Base-by-base conservation (phyloP, 2,329 filamentous ascomycete species). In the Colletotrichum scovillei region DNA sequence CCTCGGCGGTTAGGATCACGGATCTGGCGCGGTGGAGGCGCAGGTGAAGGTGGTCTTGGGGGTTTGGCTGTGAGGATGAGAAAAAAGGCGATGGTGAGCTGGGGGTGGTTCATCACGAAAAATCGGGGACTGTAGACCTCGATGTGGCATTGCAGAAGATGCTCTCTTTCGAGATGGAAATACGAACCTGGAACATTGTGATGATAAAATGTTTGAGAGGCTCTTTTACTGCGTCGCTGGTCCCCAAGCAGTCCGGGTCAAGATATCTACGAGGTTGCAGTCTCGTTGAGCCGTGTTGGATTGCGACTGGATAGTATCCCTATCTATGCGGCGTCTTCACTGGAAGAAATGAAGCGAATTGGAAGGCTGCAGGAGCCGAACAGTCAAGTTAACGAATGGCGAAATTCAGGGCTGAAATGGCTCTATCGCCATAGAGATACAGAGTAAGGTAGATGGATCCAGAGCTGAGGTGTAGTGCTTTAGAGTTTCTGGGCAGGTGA, bases 11-110 rank as follows among this genome's bases (percentile, higher is more conserved):
- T 73, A 98, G 88, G 28, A 97, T 87, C 38, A 97, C 93, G 28
- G 93, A 95, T 74, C 93, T 91, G 57, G 95, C 95, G 67, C 95
- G 92, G 84, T 98, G 95, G 75, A 94, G 87, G 74, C 95, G 93
- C 63, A 97, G 88, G 75, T 91, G 93, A 80, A 97, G 94, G 75
- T 90, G 89, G 80, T 95, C 92, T 81, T 92, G 90, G 53, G 92
- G 92, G 79, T 93, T 89, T 76, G 88, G 88, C 89, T 91, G 78
- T 57, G 75, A 22, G n/a, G 62, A n/a, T 22, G 42, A n/a, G 42
- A 42, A 59, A 26, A 26, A 8, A 42, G 5, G 19, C 1, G 19
- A 16, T 14, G 46, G 58, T 59, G 28, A 69, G 58, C 28, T 7
- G 9, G 11, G 11, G 9, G 5, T 60, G 26, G n/a, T 28, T 69